These are phyloP conservation scores for Nidularia pulvinata DNA, from an alignment of 768 basidiomycete genomes.

Conservation along the genomic window DNA sequence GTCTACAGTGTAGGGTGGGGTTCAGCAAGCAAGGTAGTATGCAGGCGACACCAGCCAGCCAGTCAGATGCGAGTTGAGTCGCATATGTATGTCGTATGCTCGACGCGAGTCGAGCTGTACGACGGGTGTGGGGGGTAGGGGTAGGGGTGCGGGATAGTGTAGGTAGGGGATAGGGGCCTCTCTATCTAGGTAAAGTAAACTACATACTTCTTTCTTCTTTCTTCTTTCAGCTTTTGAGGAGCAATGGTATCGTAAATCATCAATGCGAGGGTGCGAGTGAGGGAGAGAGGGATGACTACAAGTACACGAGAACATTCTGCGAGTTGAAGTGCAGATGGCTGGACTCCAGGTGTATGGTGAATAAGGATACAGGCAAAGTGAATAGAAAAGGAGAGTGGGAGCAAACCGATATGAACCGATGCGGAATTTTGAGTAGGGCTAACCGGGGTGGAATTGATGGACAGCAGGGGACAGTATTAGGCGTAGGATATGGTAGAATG, in stretches of 20 bases:
- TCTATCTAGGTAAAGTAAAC: no score
- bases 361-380: not conserved
- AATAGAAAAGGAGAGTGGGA: slow-evolving; percentile 3
- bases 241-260: not conserved
- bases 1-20: not conserved
- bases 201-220: no score
- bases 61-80: slow-evolving; percentile 32
- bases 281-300: slow-evolving; percentile 1
- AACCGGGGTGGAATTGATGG: no score
- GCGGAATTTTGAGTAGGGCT: no score
- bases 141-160: not conserved
- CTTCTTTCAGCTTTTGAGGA: not conserved
- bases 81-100: slow-evolving; percentile 11
- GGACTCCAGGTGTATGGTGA: slow-evolving; percentile 10
- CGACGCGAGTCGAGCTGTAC: not conserved
- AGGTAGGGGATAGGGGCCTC: no score
- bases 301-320: slow-evolving; percentile 23
- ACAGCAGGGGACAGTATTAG: slow-evolving; percentile 2
- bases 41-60: slow-evolving; percentile 9
- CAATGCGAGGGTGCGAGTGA: slow-evolving; percentile 1
- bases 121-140: not conserved
- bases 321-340: slow-evolving; percentile 46
- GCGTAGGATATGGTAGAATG: slow-evolving; percentile 5
- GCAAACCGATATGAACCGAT: no score
- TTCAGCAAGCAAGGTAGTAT: not conserved